Conservation (phyloP, 306 rosid species). For the Lablab purpureus region DNA sequence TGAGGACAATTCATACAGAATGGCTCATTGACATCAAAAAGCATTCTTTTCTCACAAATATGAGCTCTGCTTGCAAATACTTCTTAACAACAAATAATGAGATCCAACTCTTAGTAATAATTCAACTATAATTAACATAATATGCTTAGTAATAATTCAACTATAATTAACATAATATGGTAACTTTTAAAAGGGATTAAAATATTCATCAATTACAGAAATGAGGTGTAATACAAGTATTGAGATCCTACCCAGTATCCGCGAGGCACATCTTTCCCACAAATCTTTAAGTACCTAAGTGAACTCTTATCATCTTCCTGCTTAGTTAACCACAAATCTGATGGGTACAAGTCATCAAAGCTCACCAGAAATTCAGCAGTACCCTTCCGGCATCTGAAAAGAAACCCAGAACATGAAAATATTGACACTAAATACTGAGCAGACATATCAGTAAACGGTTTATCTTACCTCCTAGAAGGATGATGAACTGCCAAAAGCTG, state of each 20-base stretch:
- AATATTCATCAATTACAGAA: conserved; percentile 6
- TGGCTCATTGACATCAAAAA: not conserved
- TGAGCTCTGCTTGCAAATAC: not conserved
- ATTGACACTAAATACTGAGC: conserved; percentile 28
- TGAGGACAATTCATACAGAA: conserved; percentile 7
- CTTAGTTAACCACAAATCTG: conserved; percentile 53
- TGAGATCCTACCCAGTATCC: conserved; percentile 88
- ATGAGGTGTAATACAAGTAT: conserved; percentile 39
- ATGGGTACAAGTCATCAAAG: conserved; percentile 81
- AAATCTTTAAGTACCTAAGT: conserved; percentile 64
- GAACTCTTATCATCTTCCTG: conserved; percentile 58
- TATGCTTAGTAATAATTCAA: not conserved
- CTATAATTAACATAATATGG: not conserved
- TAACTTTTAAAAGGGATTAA: not conserved
- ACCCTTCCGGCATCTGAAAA: conserved; percentile 91
- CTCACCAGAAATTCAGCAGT: conserved; percentile 85
- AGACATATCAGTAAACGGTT: conserved; percentile 26
- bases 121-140: not conserved
- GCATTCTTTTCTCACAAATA: not conserved
- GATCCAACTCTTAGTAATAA: conserved; percentile 4
- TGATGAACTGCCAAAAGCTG: conserved; percentile 90
- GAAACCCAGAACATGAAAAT: conserved; percentile 40
- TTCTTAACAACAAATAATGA: not conserved
- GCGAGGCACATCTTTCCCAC: conserved; percentile 94
- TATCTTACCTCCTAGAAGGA: conserved; percentile 83